Evolutionary conservation across 2,329 filamentous ascomycete genomes (phyloP).

Genomic region (Trichophyton equinum): DNA sequence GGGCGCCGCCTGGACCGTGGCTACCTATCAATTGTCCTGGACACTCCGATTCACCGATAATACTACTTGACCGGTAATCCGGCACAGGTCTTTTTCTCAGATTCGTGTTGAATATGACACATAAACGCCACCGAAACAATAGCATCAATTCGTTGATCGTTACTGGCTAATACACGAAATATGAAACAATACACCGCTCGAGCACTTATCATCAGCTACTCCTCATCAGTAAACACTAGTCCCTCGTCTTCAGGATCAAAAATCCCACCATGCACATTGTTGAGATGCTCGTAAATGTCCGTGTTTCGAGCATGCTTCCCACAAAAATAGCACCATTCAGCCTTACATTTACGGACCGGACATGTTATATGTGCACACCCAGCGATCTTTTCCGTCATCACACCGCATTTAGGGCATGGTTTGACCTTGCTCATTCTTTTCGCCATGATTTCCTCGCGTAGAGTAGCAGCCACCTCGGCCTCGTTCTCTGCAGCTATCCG

Average conservation of each 20-base stretch:
- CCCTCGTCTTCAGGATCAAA: neutral
- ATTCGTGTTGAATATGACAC: too few species aligned
- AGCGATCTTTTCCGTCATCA: conserved; percentile 26
- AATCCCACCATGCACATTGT: neutral
- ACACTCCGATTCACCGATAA: too few species aligned
- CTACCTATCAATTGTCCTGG: too few species aligned
- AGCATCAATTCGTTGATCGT: neutral
- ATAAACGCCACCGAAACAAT: too few species aligned
- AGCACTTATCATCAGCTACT: neutral
- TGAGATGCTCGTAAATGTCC: conserved; percentile 2
- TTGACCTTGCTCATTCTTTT: conserved; percentile 13
- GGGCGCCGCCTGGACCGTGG: too few species aligned
- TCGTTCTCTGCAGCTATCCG: conserved; percentile 5
- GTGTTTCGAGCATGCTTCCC: neutral
- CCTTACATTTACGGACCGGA: neutral
- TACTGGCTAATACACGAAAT: too few species aligned
- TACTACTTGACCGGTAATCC: too few species aligned
- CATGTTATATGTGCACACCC: conserved; percentile 32
- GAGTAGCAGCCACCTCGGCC: neutral
- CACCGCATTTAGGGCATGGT: conserved; percentile 29
- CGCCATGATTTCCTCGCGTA: neutral
- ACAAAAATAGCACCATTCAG: conserved; percentile 4
- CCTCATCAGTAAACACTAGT: neutral
- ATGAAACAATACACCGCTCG: neutral
- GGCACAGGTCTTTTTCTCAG: too few species aligned